phyloP scores from a whole-genome alignment of 2,329 filamentous ascomycete genomes.

The Fusarium citri region DNA sequence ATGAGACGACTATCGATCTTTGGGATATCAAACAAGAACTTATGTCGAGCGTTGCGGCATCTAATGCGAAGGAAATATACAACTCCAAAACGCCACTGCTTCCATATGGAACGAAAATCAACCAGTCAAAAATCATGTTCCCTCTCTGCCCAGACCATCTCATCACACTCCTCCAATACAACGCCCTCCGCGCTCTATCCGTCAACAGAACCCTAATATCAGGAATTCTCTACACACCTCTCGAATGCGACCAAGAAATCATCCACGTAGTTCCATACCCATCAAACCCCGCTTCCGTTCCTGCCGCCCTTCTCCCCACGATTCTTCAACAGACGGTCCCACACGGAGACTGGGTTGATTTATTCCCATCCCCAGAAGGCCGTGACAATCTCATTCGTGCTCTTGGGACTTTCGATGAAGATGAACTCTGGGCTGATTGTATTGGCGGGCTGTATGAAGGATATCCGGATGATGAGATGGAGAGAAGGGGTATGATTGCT shows the following conservation, averaged over 20 bases:
- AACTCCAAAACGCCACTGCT: background rate
- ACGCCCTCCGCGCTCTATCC: slow-evolving; percentile 23
- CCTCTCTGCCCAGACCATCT: slow-evolving; percentile 24
- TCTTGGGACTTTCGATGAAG: slow-evolving; percentile 51
- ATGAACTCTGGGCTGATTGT: slow-evolving; percentile 57
- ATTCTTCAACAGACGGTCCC: slow-evolving; percentile 20
- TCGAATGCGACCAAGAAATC: slow-evolving; percentile 18
- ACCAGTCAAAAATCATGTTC: background rate
- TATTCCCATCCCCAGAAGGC: slow-evolving; percentile 15
- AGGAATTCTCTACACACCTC: slow-evolving; percentile 10
- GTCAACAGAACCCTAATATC: slow-evolving; percentile 26
- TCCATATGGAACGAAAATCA: background rate
- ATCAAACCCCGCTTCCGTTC: background rate
- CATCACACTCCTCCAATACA: slow-evolving; percentile 29
- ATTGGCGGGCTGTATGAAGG: slow-evolving; percentile 58
- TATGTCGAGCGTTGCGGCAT: background rate
- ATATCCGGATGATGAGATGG: slow-evolving; percentile 56
- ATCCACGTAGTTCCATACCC: slow-evolving; percentile 24
- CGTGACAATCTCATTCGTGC: slow-evolving; percentile 15
- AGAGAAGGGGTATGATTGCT: slow-evolving; percentile 55
- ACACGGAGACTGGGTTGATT: slow-evolving; percentile 29
- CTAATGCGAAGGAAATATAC: background rate
- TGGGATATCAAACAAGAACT: slow-evolving; percentile 25
- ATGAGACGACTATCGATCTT: slow-evolving; percentile 1
- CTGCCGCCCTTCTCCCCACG: slow-evolving; percentile 14